Evolutionary conservation across 768 basidiomycete species (phyloP), one percentile per base, ranked within the genome.

Genomic region (Agrocybe chaxingu): DNA sequence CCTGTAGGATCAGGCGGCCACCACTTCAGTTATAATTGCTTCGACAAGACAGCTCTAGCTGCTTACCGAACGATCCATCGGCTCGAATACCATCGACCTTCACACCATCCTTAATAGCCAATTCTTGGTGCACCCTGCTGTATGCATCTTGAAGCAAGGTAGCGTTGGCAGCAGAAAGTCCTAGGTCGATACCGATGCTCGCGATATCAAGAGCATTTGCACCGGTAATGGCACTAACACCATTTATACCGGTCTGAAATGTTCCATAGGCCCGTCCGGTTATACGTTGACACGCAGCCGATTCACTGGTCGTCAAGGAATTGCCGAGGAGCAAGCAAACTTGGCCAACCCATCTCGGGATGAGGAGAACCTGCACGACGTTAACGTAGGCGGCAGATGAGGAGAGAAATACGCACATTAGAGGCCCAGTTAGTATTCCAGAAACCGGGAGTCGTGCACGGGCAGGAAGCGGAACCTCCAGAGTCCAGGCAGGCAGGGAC

Each of bases 401-500:
- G 42, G 6, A 16, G 38, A 50, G 12, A 19, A 9, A 12, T 5
- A 54, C 74, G 8, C 48, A 79, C 78, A 53, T 81, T 82, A 6
- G 74, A 74, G 54, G 71, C 78, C 83, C 82, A 84, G 57, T 84
- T 84, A 0, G 74, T 74, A 54, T 84, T 85, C 79, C 81, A 82
- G 30, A 58, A 44, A 1, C 57, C 78, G 7, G 74, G 73, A 2
- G 77, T 78, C 4, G 67, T 67, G 54, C 83, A 86, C 2, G 82
- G 79, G 55, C 83, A 85, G 1, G 64, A 48, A 3, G 62, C 33
- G 1, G 69, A 71, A 7, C 82, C 81, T 11, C 83, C 83, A 2
- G 62, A 66, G 51, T 77, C 78, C 12, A 84, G 59, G 57, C 84
- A 86, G 19, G 71, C 70, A 1, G 65, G 50, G 42, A 75, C 68